phyloP scores from a whole-genome alignment of 2,329 filamentous ascomycete species.

The Fusarium stilboides region DNA sequence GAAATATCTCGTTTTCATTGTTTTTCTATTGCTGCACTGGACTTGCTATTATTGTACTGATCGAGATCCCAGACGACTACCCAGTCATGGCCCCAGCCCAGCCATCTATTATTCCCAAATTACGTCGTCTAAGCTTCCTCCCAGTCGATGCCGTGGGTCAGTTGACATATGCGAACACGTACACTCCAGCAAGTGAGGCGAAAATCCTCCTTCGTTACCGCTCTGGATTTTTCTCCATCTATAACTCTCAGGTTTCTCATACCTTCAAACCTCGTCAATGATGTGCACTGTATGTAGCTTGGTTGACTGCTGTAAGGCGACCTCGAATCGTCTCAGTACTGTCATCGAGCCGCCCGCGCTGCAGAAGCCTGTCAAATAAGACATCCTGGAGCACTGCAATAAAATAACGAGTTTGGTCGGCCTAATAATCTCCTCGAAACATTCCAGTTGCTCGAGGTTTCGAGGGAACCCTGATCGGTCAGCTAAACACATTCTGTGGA shows the following conservation, averaged over 20 bases:
- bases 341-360: background rate
- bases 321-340: background rate
- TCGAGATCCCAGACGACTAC: too few species aligned
- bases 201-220: too few species aligned
- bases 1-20: background rate
- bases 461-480: background rate
- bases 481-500: background rate
- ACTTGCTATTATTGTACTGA: background rate
- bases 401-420: background rate
- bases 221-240: background rate
- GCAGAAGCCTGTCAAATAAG: background rate
- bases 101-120: constrained; percentile 13
- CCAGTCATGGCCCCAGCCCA: background rate
- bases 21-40: background rate
- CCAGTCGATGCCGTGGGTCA: too few species aligned
- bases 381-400: constrained; percentile 1
- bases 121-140: constrained; percentile 8
- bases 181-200: background rate
- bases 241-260: background rate
- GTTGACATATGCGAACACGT: too few species aligned
- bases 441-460: background rate
- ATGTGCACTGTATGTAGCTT: background rate
- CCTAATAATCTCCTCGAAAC: background rate
- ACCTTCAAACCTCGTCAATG: background rate
- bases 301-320: background rate